Base-by-base conservation (phyloP, 306 rosid genomes). In the Medicago ruthenica region DNA sequence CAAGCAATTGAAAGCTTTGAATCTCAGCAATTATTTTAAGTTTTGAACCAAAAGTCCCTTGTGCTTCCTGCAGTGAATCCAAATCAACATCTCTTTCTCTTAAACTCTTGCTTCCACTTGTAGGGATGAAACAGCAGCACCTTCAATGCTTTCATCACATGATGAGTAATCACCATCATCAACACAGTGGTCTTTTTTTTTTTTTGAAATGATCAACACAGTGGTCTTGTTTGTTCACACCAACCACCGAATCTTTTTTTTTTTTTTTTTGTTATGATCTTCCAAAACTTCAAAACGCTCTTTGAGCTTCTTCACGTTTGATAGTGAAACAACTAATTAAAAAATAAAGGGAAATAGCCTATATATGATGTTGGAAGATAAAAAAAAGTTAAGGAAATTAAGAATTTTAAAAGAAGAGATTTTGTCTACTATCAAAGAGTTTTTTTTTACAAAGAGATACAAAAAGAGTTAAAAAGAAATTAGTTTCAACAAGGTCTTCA, bases 61-160 rank as follows among this genome's bases (percentile, higher is more conserved):
- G 1, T 87, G 80, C 57, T 82, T 86, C 73, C 80, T 77, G 36
- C 90, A 83, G 48, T 83, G 88, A 79, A 92, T 81, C 73, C 94
- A 80, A 48, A 92, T 65, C 64, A 92, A 72, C 14, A 92, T 85
- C 21, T 90, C 79, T 50, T 86, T 80, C 24, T 84, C 93, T n/a
- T n/a, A 79, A 9, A 86, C 83, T 77, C 78, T 90, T 11, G 87
- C 86, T 86, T 90, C 96, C 11, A 89, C 84, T 76, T 91, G 84
- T 0, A 89, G 82, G 9, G 77, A 71, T 6, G 79, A 65, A 54
- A 79, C 86, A 2, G 15, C 31, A 1, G 61, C 60, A 14, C 59
- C 40, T 0, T 70, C 85, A 11, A 70, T 57, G 77, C 78, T 86
- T 54, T 90, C 89, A 3, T 83, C 88, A 27, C 79, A 82, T 31